Conservation (phyloP, 169 alveolate genomes). For the Eimeria falciformis region DNA sequence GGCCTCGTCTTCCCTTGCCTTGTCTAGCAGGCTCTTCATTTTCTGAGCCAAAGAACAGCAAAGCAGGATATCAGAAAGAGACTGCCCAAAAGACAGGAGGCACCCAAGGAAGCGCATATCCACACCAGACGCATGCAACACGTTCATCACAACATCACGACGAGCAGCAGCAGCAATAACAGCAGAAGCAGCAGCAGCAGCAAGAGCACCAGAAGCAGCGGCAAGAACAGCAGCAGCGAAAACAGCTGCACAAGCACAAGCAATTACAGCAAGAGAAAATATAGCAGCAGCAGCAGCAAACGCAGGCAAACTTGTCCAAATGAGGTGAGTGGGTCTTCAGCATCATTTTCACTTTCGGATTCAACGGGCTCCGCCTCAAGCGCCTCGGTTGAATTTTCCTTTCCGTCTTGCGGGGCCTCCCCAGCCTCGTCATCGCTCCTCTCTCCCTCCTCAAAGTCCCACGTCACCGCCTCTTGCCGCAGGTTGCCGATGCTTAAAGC, state of each 20-base stretch:
- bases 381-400: conserved; percentile 30
- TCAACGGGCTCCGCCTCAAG: conserved; percentile 55
- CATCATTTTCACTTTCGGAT: neutral
- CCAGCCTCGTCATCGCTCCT: conserved; percentile 77
- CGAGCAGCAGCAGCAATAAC: neutral
- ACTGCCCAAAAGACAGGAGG: neutral
- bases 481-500: conserved; percentile 63
- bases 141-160: conserved; percentile 10
- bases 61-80: neutral
- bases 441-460: conserved; percentile 77
- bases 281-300: conserved; percentile 5
- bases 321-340: conserved; percentile 34
- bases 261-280: neutral
- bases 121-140: too few relatives aligned
- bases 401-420: conserved; percentile 62
- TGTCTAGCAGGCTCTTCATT: conserved; percentile 72
- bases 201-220: conserved; percentile 11
- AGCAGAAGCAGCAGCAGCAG: neutral
- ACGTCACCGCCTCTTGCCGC: conserved; percentile 68
- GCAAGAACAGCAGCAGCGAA: neutral
- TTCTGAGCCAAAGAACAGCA: conserved; percentile 45
- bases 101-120: neutral
- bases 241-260: neutral
- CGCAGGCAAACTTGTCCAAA: neutral
- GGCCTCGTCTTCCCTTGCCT: conserved; percentile 74